Evolutionary conservation across 2,329 filamentous ascomycete species (phyloP).

Genomic region (Lasiodiplodia hormozganensis): DNA sequence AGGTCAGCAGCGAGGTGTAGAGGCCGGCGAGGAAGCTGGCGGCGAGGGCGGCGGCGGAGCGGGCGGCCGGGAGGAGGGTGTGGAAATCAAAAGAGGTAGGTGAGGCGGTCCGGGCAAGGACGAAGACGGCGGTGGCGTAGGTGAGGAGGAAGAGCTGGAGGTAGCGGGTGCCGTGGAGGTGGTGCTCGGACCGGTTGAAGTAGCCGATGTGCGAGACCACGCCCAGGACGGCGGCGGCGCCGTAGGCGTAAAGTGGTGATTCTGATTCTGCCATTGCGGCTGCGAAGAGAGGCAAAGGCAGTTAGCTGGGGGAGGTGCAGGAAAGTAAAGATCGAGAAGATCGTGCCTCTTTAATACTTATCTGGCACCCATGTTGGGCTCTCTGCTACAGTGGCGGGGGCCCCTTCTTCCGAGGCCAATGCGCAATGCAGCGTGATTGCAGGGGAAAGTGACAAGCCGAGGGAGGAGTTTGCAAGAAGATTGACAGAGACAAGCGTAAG

Average conservation of each 20-base stretch:
- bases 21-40: constrained; percentile 31
- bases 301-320: too few species aligned
- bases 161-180: constrained; percentile 21
- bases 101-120: background rate
- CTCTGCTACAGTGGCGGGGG: background rate
- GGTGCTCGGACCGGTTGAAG: constrained; percentile 27
- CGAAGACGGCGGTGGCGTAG: background rate
- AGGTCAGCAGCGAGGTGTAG: constrained; percentile 46
- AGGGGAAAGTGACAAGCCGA: background rate
- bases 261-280: background rate
- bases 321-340: too few species aligned
- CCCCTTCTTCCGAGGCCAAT: background rate
- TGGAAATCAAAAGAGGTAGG: background rate
- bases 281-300: background rate
- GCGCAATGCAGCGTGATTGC: background rate
- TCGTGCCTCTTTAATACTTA: background rate
- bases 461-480: background rate
- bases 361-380: background rate
- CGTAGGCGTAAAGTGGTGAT: constrained; percentile 6
- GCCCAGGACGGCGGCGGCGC: constrained; percentile 13
- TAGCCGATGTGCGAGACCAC: background rate
- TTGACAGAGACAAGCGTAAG: background rate
- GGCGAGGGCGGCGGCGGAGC: background rate
- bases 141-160: constrained; percentile 14
- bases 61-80: background rate